These are phyloP conservation scores for Polytrichum formosum DNA, from an alignment of 225 moss, liverwort and hornwort genomes.

Conservation along the genomic window DNA sequence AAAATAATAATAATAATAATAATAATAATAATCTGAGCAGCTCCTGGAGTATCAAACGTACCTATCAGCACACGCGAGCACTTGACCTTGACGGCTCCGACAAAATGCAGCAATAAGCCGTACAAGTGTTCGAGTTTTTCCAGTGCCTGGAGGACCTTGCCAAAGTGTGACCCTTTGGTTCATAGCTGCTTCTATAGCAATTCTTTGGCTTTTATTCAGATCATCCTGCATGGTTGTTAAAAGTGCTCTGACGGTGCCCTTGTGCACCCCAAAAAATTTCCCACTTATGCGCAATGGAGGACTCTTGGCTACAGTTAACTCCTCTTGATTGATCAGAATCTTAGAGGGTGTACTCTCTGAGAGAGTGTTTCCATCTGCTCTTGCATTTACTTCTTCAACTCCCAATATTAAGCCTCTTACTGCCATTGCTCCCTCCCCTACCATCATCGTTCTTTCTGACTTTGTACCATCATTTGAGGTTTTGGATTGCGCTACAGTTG, in stretches of 20 bases:
- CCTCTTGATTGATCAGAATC: constrained; percentile 37
- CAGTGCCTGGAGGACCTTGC: constrained; percentile 99
- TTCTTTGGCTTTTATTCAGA: constrained; percentile 75
- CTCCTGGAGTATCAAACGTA: constrained; percentile 25
- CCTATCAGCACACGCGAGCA: constrained; percentile 66
- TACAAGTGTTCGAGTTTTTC: constrained; percentile 92
- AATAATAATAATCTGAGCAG: neutral
- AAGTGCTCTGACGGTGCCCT: constrained; percentile 49
- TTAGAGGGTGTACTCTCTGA: constrained; percentile 16
- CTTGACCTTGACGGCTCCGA: constrained; percentile 51
- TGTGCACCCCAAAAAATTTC: constrained; percentile 63
- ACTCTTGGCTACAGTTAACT: constrained; percentile 43
- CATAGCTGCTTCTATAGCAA: constrained; percentile 78
- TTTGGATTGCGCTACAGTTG: constrained; percentile 21
- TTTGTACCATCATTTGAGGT: constrained; percentile 22
- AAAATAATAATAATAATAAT: too few relatives aligned
- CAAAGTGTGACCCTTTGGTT: constrained; percentile 74
- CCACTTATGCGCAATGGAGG: constrained; percentile 69
- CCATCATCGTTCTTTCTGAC: constrained; percentile 32
- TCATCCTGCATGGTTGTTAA: constrained; percentile 58
- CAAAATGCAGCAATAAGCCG: constrained; percentile 53
- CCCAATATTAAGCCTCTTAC: constrained; percentile 73
- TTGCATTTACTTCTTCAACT: constrained; percentile 49
- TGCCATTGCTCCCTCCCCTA: constrained; percentile 84
- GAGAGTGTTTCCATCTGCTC: constrained; percentile 20